A percentile compares a stretch with the other conserved stretches of the same genome.
phyloP scores from a whole-genome alignment of 768 basidiomycete genomes.

The Kockovaella imperatae region DNA sequence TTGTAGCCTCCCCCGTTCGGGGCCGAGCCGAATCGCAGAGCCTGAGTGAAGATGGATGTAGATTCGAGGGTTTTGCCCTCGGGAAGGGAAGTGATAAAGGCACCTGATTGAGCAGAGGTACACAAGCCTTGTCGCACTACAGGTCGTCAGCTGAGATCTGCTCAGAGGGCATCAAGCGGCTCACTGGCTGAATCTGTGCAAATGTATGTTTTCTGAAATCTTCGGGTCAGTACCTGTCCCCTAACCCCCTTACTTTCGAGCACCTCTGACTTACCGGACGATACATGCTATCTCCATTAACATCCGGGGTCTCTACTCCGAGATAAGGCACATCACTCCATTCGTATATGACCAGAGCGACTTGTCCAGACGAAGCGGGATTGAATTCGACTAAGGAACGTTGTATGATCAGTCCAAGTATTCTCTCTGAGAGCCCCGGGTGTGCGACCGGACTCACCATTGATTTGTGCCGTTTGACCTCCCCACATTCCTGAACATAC shows the following conservation, averaged over 20 bases:
- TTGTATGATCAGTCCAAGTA: not conserved
- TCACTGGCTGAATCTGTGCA: slow-evolving; percentile 62
- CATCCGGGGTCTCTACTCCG: slow-evolving; percentile 50
- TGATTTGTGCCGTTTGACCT: slow-evolving; percentile 63
- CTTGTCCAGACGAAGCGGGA: slow-evolving; percentile 66
- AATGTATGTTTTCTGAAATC: slow-evolving; percentile 81
- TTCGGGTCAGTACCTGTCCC: too few relatives aligned
- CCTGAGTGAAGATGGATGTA: slow-evolving; percentile 82
- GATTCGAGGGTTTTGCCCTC: slow-evolving; percentile 55
- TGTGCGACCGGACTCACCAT: slow-evolving; percentile 30
- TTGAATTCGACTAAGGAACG: slow-evolving; percentile 61
- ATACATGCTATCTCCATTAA: slow-evolving; percentile 28
- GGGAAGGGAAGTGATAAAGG: slow-evolving; percentile 77
- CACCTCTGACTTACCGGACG: slow-evolving; percentile 41
- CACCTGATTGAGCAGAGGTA: slow-evolving; percentile 61
- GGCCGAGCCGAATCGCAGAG: slow-evolving; percentile 54
- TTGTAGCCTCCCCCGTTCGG: too few relatives aligned
- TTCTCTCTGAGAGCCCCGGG: not conserved
- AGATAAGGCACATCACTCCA: slow-evolving; percentile 82
- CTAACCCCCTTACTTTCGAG: too few relatives aligned
- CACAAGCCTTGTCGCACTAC: slow-evolving; percentile 69
- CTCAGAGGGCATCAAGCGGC: not conserved
- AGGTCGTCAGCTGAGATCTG: not conserved
- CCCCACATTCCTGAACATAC: slow-evolving; percentile 96
- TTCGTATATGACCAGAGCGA: slow-evolving; percentile 93